Evolutionary conservation across 2,329 filamentous ascomycete species (phyloP).

Genomic region (Gyromitra esculenta): DNA sequence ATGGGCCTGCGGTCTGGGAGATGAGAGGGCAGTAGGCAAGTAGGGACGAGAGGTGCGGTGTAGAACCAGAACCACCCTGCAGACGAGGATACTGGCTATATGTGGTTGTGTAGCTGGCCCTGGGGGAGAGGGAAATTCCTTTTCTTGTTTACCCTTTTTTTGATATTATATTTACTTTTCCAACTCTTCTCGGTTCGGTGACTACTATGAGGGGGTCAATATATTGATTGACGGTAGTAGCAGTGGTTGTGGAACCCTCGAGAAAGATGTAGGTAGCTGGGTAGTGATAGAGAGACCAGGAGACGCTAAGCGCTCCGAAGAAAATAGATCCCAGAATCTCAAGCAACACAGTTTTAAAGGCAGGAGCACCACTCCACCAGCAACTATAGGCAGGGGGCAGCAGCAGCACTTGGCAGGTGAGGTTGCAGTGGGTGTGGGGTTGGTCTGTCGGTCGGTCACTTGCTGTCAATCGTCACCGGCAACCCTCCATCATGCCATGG

Average conservation of each 20-base stretch:
- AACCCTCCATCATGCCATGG: background rate
- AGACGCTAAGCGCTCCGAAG: background rate
- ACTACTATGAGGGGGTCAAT: constrained; percentile 14
- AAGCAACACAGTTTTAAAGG: background rate
- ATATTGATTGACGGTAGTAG: background rate
- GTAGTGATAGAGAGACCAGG: background rate
- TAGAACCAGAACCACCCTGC: constrained; percentile 30
- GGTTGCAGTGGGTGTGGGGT: constrained; percentile 29
- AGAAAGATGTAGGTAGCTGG: background rate
- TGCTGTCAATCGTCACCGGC: constrained; percentile 34
- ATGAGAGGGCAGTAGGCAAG: constrained; percentile 37
- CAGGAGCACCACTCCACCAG: constrained; percentile 12
- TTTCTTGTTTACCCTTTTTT: constrained; percentile 27
- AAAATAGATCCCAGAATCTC: constrained; percentile 10
- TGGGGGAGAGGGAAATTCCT: constrained; percentile 5
- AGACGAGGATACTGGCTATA: constrained; percentile 29
- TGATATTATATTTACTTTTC: background rate
- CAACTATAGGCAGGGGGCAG: constrained; percentile 18
- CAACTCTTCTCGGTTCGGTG: constrained; percentile 6
- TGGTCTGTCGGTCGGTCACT: background rate
- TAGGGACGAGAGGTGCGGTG: constrained; percentile 44
- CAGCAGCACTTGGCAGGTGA: constrained; percentile 28
- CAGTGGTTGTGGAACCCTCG: constrained; percentile 4
- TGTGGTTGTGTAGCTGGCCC: constrained; percentile 26
- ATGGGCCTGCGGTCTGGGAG: constrained; percentile 36